Evolutionary conservation across 108 stramenopile species (phyloP), one percentile per base, ranked within the genome.

Genomic region (Fistulifera pelliculosa): DNA sequence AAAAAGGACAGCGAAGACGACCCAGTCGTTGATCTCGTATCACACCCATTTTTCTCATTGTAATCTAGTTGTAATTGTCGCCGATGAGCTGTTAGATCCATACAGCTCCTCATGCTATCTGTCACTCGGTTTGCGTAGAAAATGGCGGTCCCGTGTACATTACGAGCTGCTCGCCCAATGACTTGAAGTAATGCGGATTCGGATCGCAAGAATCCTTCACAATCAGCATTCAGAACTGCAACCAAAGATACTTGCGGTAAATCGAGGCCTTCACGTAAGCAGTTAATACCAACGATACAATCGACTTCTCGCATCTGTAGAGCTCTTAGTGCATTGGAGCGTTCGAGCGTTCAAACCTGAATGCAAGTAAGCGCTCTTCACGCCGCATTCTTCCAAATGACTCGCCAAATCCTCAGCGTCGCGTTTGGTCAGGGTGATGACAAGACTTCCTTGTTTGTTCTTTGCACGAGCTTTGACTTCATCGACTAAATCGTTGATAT

Each of bases 191-290:
- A 49, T 22, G 80, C 69, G 0, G 85, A 82, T 50, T 86, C 85
- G 8, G 71, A 77, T 49, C 89, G 75, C 17, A 90, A 68, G 52
- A 86, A 86, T 13, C 89, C 89, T 47, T 61, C 73, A 25, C 28
- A 35, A 62, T 90, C 89, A 1, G 89, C 89, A 58, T 74, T 79
- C 22, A 90, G 62, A 61, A 90, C 70, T 2, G 85, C 85, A 16
- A 90, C 89, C 28, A 90, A 67, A 7, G 80, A 79, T 16, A 86
- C 85, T 65, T 86, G 73, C 5, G 89, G 89, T 27, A 90, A 64
- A 63, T 90, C 85, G 19, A 90, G 65, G 1, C 89, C 85, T 58
- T 90, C 83, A 23, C 80, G 53, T 54, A 90, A 62, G 19, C 83
- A 40, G 58, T 90, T 90, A n/a, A 86, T 80, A 0, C 88, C 88